phyloP scores from a whole-genome alignment of 306 rosid species.

The Lablab purpureus region DNA sequence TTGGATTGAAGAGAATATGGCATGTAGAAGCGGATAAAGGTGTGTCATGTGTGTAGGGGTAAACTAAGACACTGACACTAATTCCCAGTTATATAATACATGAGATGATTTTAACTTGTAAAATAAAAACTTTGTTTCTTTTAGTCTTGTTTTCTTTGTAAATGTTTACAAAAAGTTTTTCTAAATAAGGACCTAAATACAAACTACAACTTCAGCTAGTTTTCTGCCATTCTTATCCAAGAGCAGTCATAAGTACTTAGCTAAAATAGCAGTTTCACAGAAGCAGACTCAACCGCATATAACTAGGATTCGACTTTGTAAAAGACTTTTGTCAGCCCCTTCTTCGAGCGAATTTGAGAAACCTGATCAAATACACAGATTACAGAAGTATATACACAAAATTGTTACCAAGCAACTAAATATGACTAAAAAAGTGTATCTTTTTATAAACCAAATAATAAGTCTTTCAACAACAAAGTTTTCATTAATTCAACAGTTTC shows the following conservation, averaged over 20 bases:
- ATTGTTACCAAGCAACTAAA: slow-evolving; percentile 13
- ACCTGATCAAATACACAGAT: slow-evolving; percentile 56
- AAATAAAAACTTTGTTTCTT: background rate
- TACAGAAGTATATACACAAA: slow-evolving; percentile 13
- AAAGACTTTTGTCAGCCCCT: slow-evolving; percentile 70
- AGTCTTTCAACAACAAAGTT: background rate
- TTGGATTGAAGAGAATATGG: slow-evolving; percentile 25
- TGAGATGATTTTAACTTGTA: background rate
- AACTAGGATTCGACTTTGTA: slow-evolving; percentile 61
- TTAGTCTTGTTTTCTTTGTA: background rate
- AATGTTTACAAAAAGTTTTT: background rate
- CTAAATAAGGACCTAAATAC: background rate
- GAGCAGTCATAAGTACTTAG: slow-evolving; percentile 1
- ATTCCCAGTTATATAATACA: background rate
- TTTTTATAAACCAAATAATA: background rate
- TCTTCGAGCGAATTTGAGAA: slow-evolving; percentile 73
- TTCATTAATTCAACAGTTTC: background rate
- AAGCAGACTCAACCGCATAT: slow-evolving; percentile 22
- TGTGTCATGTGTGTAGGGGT: background rate
- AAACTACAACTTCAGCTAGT: background rate
- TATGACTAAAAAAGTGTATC: background rate
- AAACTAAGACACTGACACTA: no score
- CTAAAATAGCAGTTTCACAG: slow-evolving; percentile 31
- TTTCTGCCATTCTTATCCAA: background rate
- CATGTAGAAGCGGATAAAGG: background rate